Evolutionary conservation across 768 basidiomycete genomes (phyloP), one percentile per base, ranked within the genome.

Genomic region (Kwoniella dejecticola): DNA sequence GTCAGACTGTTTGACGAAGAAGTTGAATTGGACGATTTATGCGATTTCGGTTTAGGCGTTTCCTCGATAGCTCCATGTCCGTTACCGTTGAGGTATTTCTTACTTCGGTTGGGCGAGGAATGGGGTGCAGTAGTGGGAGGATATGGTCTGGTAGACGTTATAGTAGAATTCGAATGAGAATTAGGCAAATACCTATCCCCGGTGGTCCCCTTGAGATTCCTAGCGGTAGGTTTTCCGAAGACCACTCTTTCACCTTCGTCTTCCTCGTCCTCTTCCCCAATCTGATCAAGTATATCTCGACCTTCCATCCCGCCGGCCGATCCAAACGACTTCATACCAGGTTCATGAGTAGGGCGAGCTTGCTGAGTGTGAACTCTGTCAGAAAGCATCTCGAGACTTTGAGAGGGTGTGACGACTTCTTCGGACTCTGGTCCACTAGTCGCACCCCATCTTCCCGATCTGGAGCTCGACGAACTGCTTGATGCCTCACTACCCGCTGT

Each of bases 251-350:
- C 68, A 13, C 66, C 65, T 53, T 71, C 64, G 38, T 59, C 65
- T n/a, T 73, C 71, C 42, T 76, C 74, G 21, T 74, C 72, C 30
- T 69, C 64, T 54, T 72, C 70, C 21, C 67, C 61, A 21, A 74
- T 73, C 62, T 74, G 60, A 29, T 68, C 67, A 12, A 75, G 53
- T 11, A 63, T 30, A 50, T 64, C 64, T 13, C 68, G 36, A 15
- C 56, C 60, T 27, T 52, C 62, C 40, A 42, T 23, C 29, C 40
- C 29, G 21, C n/a, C 44, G 42, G 36, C 41, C 10, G 53, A 27
- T 23, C 31, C 49, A 49, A 33, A 52, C n/a, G 40, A 54, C 41
- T n/a, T 52, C 50, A 38, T 47, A 23, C 46, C 41, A 21, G 27
- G 55, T 26, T 21, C n/a, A n/a, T 48, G 30, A 30, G 26, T 62